These are phyloP conservation scores for Bauhinia variegata DNA, from an alignment of 306 rosid species.

Conservation along the genomic window DNA sequence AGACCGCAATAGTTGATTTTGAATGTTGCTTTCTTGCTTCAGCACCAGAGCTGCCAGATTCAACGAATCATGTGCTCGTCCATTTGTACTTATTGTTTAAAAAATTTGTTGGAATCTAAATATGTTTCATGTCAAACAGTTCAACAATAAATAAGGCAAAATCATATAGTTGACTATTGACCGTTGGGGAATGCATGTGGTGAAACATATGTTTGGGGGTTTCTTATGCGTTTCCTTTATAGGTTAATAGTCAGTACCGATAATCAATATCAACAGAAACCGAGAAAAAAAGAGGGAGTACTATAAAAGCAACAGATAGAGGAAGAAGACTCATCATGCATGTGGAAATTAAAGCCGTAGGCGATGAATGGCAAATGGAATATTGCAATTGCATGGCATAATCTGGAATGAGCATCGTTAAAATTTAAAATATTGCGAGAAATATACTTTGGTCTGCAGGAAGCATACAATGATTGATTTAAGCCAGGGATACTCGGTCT, in stretches of 20 bases:
- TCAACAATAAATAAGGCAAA: too few relatives aligned
- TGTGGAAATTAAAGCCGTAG: slow-evolving; percentile 3
- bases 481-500: not conserved
- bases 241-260: not conserved
- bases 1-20: slow-evolving; percentile 19
- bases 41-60: slow-evolving; percentile 7
- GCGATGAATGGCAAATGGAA: not conserved
- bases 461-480: slow-evolving; percentile 9
- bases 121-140: too few relatives aligned
- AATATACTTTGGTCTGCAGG: not conserved
- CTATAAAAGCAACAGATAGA: slow-evolving; percentile 16
- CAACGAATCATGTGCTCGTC: slow-evolving; percentile 11
- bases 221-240: not conserved
- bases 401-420: not conserved
- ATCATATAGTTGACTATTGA: too few relatives aligned
- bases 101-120: too few relatives aligned
- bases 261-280: not conserved
- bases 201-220: not conserved
- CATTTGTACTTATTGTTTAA: too few relatives aligned
- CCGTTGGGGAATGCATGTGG: too few relatives aligned
- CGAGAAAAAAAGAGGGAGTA: not conserved
- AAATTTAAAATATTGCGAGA: too few relatives aligned
- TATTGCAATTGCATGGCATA: not conserved
- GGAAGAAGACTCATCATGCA: slow-evolving; percentile 14
- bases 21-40: slow-evolving; percentile 28